phyloP scores from a whole-genome alignment of 345 rosid species.

The Camelina hispida region DNA sequence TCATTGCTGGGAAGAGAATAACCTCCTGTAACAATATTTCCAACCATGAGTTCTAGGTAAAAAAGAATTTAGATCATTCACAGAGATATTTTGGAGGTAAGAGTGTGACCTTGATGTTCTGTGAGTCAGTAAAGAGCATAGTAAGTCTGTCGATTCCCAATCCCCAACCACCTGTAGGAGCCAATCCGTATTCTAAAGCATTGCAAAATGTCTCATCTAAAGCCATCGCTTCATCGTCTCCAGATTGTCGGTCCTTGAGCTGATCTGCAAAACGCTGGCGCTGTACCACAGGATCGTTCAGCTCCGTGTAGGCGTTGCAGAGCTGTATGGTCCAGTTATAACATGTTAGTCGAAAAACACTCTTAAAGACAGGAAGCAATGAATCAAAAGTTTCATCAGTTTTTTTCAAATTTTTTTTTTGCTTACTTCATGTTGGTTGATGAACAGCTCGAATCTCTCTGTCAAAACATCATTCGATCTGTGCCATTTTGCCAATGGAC shows the following conservation, averaged over 20 bases:
- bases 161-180: conserved; percentile 99
- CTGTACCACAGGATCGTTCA: conserved; percentile 97
- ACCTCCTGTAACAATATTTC: conserved; percentile 66
- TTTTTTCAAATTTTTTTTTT: neutral
- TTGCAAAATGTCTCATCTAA: conserved; percentile 89
- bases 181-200: conserved; percentile 86
- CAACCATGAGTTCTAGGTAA: neutral
- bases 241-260: conserved; percentile 93
- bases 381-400: conserved; percentile 7
- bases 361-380: neutral
- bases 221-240: conserved; percentile 99
- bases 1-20: conserved; percentile 98
- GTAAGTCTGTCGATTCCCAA: conserved; percentile 86
- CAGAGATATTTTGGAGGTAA: neutral
- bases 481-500: conserved; percentile 54
- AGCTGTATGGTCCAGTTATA: conserved; percentile 48
- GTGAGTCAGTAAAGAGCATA: conserved; percentile 92
- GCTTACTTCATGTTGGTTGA: conserved; percentile 87
- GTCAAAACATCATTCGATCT: conserved; percentile 74
- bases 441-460: conserved; percentile 91
- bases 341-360: conserved; percentile 7
- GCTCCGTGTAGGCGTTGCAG: conserved; percentile 95
- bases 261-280: conserved; percentile 93
- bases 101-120: conserved; percentile 79
- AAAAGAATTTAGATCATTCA: neutral